These are phyloP conservation scores for Paecilomyces variotii DNA, from an alignment of 2,329 filamentous ascomycete species.

Conservation along the genomic window DNA sequence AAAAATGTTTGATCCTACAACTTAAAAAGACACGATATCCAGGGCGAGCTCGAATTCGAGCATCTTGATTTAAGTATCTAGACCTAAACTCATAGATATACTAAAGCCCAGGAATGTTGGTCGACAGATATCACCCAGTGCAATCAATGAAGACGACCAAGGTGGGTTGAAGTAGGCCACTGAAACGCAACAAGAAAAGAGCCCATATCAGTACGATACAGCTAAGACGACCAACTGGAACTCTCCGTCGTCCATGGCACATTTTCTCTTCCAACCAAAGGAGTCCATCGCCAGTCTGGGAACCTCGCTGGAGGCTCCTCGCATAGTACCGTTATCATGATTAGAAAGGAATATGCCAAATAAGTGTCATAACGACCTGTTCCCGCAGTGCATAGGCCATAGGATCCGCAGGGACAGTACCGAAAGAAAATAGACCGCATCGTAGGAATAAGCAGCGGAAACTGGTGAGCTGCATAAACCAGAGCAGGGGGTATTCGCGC, in stretches of 20 bases:
- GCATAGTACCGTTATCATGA: not conserved
- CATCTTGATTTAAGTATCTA: not conserved
- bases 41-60: not conserved
- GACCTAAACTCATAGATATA: not conserved
- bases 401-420: not conserved
- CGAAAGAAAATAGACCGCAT: not conserved
- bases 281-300: constrained; percentile 1
- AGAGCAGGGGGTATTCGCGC: constrained; percentile 1
- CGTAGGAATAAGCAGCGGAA: constrained; percentile 1
- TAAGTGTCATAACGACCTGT: constrained; percentile 4
- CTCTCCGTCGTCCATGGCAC: not conserved
- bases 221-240: constrained; percentile 25
- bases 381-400: not conserved
- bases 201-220: constrained; percentile 23
- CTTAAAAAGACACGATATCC: not conserved
- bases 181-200: constrained; percentile 5
- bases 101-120: constrained; percentile 1
- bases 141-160: constrained; percentile 24
- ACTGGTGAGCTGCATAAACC: not conserved
- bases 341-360: constrained; percentile 1
- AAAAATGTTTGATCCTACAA: not conserved
- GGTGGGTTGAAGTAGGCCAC: constrained; percentile 11
- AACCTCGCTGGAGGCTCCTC: not conserved
- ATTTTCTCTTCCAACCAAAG: constrained; percentile 1
- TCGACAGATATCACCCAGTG: constrained; percentile 15